Base-by-base conservation (phyloP, 257 asterid genomes). In the Buddleja alternifolia region DNA sequence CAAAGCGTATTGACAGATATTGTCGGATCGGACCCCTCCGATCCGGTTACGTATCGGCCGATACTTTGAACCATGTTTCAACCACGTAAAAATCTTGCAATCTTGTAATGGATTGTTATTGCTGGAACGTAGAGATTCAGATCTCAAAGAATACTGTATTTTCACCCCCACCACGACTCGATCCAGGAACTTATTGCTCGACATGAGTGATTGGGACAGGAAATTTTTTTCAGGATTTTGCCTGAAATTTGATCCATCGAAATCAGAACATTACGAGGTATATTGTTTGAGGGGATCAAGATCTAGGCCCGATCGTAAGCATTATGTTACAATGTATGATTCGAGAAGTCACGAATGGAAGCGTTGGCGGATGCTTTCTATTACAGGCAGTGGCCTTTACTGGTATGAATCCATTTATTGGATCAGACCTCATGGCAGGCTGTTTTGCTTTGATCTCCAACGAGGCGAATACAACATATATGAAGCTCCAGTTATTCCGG, bases 351-450 rank as follows among this genome's bases (percentile, higher is more conserved):
- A 55, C 4, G 19, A 21, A 37, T 67, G 73, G 73, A 41, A n/a
- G 46, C 0, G 6, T 7, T 4, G 15, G 14, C 45, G 56, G 2
- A 0, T 3, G 8, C 40, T 17, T n/a, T 55, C 9, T 6, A 5
- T 56, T 4, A 23, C 51, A 12, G 6, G 6, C 7, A 15, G 14
- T 1, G 1, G n/a, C 58, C 11, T n/a, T 40, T 65, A 50, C 71
- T 66, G 73, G 70, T 65, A 76, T 8, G 47, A 68, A 0, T 11
- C 11, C n/a, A 32, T 76, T 37, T 59, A 58, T 24, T 76, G 73
- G 70, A 64, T 76, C 21, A 29, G n/a, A n/a, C n/a, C 37, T 7
- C 8, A 25, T 14, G 59, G 32, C 0, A 54, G 17, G 7, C 62
- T 59, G 0, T 45, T 7, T 23, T 69, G 41, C 47, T 41, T 67